Base-by-base conservation (phyloP, 495 filamentous ascomycete species). In the Podospora pseudocomata region DNA sequence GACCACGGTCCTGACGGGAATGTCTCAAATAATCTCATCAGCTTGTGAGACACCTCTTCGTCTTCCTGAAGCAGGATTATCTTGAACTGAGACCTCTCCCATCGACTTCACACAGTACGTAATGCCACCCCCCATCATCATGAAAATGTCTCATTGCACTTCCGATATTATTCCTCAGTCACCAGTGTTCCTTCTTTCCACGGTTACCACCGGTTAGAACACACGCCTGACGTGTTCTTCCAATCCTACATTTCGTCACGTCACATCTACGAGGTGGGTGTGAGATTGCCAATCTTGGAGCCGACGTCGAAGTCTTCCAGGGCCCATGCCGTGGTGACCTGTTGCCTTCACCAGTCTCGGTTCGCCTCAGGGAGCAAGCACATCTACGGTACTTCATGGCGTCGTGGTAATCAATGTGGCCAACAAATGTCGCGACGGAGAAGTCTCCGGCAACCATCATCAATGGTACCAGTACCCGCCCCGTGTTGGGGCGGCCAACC, bases 401-500 rank as follows among this genome's bases (percentile, higher is more conserved):
- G 39, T 49, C 9, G 39, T 49, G 39, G 39, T 49, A 13, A 49
- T 49, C 13, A 49, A 16, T 1, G 15, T 49, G 39, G 39, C 39
- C 56, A 20, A 59, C 19, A 61, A 32, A 61, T 61, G 27, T 61
- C 59, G 27, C 30, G 23, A 32, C 16, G 16, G 23, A 61, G 59
- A n/a, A 27, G 5, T 58, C 20, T 58, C 59, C 27, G 59, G 20
- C 30, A 49, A 49, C 7, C 13, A 49, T 32, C 7, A 32, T 32
- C 30, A 49, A 49, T 63, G 61, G 61, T 28, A 23, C 59, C 59
- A 61, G 59, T 61, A 61, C 59, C 59, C 59, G 59, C 59, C 59
- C 59, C 5, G 32, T 32, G 30, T 32, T 32, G 4, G 30, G 30
- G 30, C 7, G 30, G 7, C 30, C 30, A 32, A 32, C 30, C 30